These are phyloP conservation scores for Thraustotheca clavata DNA, from an alignment of 352 stramenopile genomes.

Conservation along the genomic window DNA sequence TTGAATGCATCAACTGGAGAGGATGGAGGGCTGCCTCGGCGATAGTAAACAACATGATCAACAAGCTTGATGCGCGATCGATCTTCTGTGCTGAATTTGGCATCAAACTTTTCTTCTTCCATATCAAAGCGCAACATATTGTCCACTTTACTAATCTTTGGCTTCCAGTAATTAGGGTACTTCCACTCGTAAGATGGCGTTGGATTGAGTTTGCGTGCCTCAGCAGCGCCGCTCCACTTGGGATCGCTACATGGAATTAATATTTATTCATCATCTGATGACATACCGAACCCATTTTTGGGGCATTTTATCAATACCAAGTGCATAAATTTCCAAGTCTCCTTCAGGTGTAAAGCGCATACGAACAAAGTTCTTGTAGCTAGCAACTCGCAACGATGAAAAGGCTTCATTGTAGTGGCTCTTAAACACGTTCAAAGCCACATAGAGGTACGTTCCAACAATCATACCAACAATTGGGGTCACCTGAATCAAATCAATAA, in stretches of 20 bases:
- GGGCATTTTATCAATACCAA: constrained; percentile 87
- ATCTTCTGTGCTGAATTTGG: constrained; percentile 62
- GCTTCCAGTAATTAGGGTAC: constrained; percentile 74
- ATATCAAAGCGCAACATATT: constrained; percentile 80
- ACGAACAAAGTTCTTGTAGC: constrained; percentile 86
- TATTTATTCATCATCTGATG: too few relatives aligned
- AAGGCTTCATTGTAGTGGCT: constrained; percentile 88
- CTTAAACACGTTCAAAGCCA: constrained; percentile 75
- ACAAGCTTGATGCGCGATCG: constrained; percentile 77
- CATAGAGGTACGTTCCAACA: constrained; percentile 78
- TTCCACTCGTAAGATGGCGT: constrained; percentile 63
- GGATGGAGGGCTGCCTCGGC: too few relatives aligned
- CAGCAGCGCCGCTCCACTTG: constrained; percentile 57
- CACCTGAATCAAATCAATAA: constrained; percentile 21
- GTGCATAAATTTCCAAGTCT: constrained; percentile 70
- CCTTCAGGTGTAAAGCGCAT: constrained; percentile 66
- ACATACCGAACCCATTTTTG: constrained; percentile 68
- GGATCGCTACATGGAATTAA: constrained; percentile 46
- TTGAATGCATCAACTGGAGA: too few relatives aligned
- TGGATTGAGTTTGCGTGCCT: constrained; percentile 45
- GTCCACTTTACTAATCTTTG: constrained; percentile 68
- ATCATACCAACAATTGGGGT: constrained; percentile 71
- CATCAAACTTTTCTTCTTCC: constrained; percentile 67
- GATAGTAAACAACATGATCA: constrained; percentile 52
- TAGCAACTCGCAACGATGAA: constrained; percentile 75